Evolutionary conservation across 164 flowering plant species (phyloP), one percentile per base, ranked within the genome.

Genomic region (Piper longum): DNA sequence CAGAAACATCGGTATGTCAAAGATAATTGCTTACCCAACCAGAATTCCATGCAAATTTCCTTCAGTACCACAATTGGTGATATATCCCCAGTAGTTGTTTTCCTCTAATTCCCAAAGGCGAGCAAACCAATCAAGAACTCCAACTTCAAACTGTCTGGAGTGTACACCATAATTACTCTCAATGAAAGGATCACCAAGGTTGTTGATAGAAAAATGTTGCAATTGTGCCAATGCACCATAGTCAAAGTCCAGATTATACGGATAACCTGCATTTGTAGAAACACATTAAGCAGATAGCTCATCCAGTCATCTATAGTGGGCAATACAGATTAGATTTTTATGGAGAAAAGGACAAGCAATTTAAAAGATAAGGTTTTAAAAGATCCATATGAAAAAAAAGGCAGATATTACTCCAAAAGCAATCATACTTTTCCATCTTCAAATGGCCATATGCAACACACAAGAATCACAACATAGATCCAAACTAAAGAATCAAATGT

Each of bases 81-180:
- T 95, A 73, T 95, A 95, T 17, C 99, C 99, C 99, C 99, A 95
- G 77, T 95, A 95, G 43, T 95, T 90, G 66, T 77, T 64, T 70
- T 85, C 85, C 78, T 95, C 96, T 48, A 95, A 61, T 64, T 95
- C 99, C 99, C 99, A 95, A 11, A 95, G 73, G 41, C 93, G 89
- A 11, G 99, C 99, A 82, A 95, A 95, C 99, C 99, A 95, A 80
- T 95, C 97, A 66, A 95, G 68, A 43, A 95, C 99, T 60, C 99
- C 97, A 62, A 95, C 99, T 82, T 95, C 99, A 73, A 91, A 91
- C 74, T 89, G 89, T 62, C 99, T 85, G 26, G 97, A 95, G 72
- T 95, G 99, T 12, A 95, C 99, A 51, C 96, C 97, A 65, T 95
- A 95, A 74, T 95, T 95, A 79, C 99, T 95, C 74, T 95, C 99